Conservation (phyloP, 2,329 filamentous ascomycete species). For the Bipolaris cookei region DNA sequence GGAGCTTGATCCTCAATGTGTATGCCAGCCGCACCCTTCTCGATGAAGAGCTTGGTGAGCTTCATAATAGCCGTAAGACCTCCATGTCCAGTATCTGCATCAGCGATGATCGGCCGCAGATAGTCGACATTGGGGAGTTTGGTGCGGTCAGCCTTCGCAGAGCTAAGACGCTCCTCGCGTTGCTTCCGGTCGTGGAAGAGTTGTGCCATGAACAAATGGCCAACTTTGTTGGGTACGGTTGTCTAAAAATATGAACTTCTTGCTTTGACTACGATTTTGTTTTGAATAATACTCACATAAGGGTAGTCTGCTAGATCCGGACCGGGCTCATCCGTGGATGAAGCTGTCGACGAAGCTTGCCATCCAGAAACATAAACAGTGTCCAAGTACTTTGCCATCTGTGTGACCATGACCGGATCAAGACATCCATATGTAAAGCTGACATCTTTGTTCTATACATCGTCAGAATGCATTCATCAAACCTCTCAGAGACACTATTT, state of each 20-base stretch:
- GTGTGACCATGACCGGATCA: constrained; percentile 97
- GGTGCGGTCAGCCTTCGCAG: constrained; percentile 72
- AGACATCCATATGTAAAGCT: constrained; percentile 97
- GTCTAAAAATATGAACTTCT: constrained; percentile 63
- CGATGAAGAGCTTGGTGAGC: constrained; percentile 95
- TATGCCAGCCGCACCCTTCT: constrained; percentile 95
- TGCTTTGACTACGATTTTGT: not conserved
- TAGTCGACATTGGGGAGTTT: constrained; percentile 86
- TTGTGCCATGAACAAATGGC: constrained; percentile 97
- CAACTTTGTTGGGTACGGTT: constrained; percentile 97
- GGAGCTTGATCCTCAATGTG: constrained; percentile 99
- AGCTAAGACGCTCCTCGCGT: constrained; percentile 87
- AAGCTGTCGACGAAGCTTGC: constrained; percentile 97
- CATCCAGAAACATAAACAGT: constrained; percentile 99
- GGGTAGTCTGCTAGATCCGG: constrained; percentile 98
- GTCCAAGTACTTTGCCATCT: constrained; percentile 99
- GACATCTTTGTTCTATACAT: constrained; percentile 74
- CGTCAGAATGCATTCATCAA: constrained; percentile 20
- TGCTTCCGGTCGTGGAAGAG: constrained; percentile 99
- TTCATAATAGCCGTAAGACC: constrained; percentile 99
- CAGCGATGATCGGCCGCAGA: constrained; percentile 92
- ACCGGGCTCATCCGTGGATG: constrained; percentile 91
- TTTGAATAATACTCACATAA: constrained; percentile 43
- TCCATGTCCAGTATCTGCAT: constrained; percentile 96
- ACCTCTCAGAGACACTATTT: constrained; percentile 16